phyloP scores from a whole-genome alignment of 2,329 filamentous ascomycete species.

The Venturia nashicola region DNA sequence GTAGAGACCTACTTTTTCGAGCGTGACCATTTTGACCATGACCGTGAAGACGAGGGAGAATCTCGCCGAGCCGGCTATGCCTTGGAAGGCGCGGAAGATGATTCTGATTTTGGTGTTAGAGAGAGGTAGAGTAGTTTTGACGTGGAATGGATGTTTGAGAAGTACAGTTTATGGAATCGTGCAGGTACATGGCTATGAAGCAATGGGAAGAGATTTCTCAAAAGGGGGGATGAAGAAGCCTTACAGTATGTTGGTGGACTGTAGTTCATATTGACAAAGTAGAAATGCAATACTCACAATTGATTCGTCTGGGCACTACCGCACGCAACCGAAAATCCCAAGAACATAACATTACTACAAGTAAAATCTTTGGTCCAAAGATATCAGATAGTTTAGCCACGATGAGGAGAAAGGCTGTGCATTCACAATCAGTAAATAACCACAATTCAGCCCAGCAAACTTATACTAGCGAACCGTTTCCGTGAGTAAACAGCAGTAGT shows the following conservation, averaged over 20 bases:
- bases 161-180: too few species aligned
- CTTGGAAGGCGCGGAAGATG: conserved; percentile 5
- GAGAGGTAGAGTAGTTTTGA: too few species aligned
- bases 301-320: not conserved
- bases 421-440: not conserved
- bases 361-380: not conserved
- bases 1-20: not conserved
- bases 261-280: not conserved
- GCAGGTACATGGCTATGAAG: too few species aligned
- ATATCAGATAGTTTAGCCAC: not conserved
- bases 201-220: too few species aligned
- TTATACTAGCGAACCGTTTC: not conserved
- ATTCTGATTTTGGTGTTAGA: not conserved
- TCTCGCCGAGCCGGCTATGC: not conserved
- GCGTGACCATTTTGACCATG: not conserved
- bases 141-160: not conserved
- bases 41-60: conserved; percentile 1
- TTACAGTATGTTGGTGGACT: too few species aligned
- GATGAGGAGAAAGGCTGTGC: conserved; percentile 4
- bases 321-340: not conserved
- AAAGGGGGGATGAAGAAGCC: too few species aligned
- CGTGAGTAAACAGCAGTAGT: too few species aligned
- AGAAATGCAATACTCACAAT: not conserved
- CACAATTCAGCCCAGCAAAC: not conserved
- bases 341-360: not conserved